These are phyloP conservation scores for Nicotiana otophora DNA, from an alignment of 257 asterid genomes.

Conservation along the genomic window DNA sequence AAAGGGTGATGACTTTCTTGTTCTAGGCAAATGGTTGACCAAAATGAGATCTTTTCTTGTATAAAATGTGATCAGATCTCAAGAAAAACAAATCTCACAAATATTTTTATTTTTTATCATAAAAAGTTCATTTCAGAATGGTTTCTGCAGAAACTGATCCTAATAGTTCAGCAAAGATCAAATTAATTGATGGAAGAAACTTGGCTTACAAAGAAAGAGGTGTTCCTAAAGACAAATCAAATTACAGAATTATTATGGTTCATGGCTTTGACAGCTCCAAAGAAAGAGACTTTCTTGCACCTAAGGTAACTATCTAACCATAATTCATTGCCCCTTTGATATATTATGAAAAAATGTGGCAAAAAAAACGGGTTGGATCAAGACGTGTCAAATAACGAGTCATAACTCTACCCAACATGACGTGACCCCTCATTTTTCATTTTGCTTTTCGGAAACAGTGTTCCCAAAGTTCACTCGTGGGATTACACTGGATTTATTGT, in stretches of 20 bases:
- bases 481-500: no score
- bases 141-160: background rate
- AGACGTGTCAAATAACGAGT: background rate
- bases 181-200: slow-evolving; percentile 72
- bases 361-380: background rate
- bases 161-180: slow-evolving; percentile 30
- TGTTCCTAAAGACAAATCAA: slow-evolving; percentile 59
- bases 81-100: background rate
- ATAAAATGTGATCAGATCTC: slow-evolving; percentile 1
- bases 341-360: background rate
- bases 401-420: background rate
- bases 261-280: slow-evolving; percentile 94
- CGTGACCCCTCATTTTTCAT: background rate
- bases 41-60: background rate
- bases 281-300: slow-evolving; percentile 74
- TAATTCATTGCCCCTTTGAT: background rate
- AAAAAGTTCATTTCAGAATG: background rate
- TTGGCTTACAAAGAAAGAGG: slow-evolving; percentile 82
- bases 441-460: background rate
- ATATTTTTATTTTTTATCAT: background rate
- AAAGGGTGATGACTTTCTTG: background rate
- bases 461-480: no score
- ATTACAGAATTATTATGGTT: slow-evolving; percentile 53
- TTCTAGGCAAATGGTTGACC: background rate
- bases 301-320: slow-evolving; percentile 41